Percentiles rank a stretch among this genome's conserved stretches.
These are phyloP conservation scores for Candida nanaspora DNA, from an alignment of 805 yeast species.

Conservation along the genomic window DNA sequence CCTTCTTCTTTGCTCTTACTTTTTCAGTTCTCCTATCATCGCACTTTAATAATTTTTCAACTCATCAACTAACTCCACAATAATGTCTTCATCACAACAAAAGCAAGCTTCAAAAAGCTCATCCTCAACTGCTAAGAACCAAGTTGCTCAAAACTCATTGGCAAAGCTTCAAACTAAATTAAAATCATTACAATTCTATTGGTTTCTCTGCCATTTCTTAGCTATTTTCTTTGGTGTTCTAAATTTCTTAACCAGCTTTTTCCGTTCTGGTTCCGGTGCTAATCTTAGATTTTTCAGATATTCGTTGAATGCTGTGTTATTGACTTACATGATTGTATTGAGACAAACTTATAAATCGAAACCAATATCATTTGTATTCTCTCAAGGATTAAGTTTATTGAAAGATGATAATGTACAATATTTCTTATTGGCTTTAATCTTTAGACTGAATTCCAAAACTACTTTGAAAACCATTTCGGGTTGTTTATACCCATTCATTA, in stretches of 20 bases:
- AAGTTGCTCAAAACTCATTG: neutral
- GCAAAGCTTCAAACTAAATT: neutral
- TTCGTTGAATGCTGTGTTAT: slow-evolving; percentile 42
- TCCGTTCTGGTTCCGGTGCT: slow-evolving; percentile 23
- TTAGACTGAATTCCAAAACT: slow-evolving; percentile 25
- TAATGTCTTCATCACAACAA: too few relatives aligned
- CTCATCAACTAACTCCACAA: too few relatives aligned
- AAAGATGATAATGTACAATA: slow-evolving; percentile 62
- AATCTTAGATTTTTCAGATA: slow-evolving; percentile 31
- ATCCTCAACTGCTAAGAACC: neutral
- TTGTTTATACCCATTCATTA: slow-evolving; percentile 49
- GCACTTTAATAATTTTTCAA: too few relatives aligned
- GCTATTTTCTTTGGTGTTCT: slow-evolving; percentile 36
- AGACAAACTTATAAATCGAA: slow-evolving; percentile 47
- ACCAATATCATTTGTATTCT: slow-evolving; percentile 20
- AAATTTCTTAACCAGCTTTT: slow-evolving; percentile 35
- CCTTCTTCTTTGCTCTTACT: too few relatives aligned
- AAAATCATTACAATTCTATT: slow-evolving; percentile 55
- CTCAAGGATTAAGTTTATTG: slow-evolving; percentile 21
- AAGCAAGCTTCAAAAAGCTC: too few relatives aligned
- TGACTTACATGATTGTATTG: slow-evolving; percentile 58
- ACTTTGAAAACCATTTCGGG: slow-evolving; percentile 23
- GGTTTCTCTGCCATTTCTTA: slow-evolving; percentile 59
- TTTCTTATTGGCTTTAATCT: slow-evolving; percentile 35
- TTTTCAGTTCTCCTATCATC: too few relatives aligned